A percentile compares a stretch with the other conserved stretches of the same genome.
phyloP scores from a whole-genome alignment of 2,329 filamentous ascomycete genomes.

The Acephala macrosclerotiorum region DNA sequence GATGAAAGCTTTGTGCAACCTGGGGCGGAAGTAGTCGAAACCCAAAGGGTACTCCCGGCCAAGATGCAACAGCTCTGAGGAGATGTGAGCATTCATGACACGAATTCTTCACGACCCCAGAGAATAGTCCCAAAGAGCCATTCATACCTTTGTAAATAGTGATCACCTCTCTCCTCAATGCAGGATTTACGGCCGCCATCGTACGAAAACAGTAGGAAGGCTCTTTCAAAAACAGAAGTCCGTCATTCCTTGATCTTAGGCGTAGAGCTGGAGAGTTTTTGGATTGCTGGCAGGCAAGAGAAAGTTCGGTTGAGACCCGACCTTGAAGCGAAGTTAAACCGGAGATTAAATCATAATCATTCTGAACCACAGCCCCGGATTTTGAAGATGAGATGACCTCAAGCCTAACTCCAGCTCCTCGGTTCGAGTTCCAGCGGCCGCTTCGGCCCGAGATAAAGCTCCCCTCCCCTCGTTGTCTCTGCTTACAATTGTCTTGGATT shows the following conservation, averaged over 20 bases:
- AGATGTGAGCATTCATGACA: not conserved
- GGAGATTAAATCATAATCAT: not conserved
- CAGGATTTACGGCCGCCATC: conserved; percentile 28
- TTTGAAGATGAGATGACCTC: conserved; percentile 2
- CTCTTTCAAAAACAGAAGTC: not conserved
- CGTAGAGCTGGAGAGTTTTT: not conserved
- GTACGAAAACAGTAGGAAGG: not conserved
- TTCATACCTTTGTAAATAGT: conserved; percentile 83
- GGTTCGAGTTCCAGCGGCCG: conserved; percentile 22
- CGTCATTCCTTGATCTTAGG: not conserved
- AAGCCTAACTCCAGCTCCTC: not conserved
- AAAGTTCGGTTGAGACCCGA: not conserved
- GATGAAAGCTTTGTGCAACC: conserved; percentile 86
- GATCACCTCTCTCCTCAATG: conserved; percentile 80
- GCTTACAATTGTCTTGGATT: not conserved
- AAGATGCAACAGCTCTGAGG: conserved; percentile 79
- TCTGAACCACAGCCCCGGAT: not conserved
- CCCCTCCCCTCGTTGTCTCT: conserved; percentile 2
- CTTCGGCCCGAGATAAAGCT: conserved; percentile 24
- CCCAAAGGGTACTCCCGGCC: conserved; percentile 89
- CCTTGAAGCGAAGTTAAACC: not conserved
- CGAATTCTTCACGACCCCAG: not conserved
- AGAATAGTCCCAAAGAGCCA: not conserved
- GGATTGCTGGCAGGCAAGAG: not conserved
- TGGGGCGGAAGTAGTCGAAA: conserved; percentile 80